Evolutionary conservation across 768 basidiomycete species (phyloP).

Genomic region (Pleurotus ostreatus): DNA sequence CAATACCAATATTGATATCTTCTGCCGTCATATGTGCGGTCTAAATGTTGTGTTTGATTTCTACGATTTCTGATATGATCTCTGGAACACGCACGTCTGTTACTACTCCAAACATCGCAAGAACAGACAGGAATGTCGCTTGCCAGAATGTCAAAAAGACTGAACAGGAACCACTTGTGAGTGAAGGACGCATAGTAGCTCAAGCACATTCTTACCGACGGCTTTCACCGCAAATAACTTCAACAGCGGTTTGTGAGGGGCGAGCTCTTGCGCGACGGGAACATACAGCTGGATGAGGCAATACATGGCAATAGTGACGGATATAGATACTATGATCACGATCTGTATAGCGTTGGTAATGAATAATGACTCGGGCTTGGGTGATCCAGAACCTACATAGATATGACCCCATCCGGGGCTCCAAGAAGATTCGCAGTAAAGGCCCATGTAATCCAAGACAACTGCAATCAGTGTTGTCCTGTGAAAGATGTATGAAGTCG

Average conservation of each 20-base stretch:
- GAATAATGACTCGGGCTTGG: background rate
- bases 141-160: conserved; percentile 83
- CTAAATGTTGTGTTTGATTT: conserved; percentile 22
- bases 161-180: conserved; percentile 11
- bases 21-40: conserved; percentile 68
- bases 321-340: conserved; percentile 56
- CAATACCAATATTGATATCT: conserved; percentile 69
- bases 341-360: conserved; percentile 34
- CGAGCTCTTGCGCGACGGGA: conserved; percentile 48
- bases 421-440: conserved; percentile 76
- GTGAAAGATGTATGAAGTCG: conserved; percentile 2
- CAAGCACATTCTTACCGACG: conserved; percentile 43
- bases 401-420: conserved; percentile 64
- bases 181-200: background rate
- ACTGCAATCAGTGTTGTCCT: conserved; percentile 61
- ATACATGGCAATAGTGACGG: conserved; percentile 77
- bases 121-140: conserved; percentile 51
- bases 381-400: conserved; percentile 40
- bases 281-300: conserved; percentile 71
- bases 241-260: conserved; percentile 55
- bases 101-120: conserved; percentile 55
- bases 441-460: conserved; percentile 54
- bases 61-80: background rate
- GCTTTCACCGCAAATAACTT: conserved; percentile 73
- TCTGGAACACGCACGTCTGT: conserved; percentile 45